A percentile compares a stretch with the other conserved stretches of the same genome.
phyloP scores from a whole-genome alignment of 306 rosid genomes.

The Lithocarpus polystachyus region DNA sequence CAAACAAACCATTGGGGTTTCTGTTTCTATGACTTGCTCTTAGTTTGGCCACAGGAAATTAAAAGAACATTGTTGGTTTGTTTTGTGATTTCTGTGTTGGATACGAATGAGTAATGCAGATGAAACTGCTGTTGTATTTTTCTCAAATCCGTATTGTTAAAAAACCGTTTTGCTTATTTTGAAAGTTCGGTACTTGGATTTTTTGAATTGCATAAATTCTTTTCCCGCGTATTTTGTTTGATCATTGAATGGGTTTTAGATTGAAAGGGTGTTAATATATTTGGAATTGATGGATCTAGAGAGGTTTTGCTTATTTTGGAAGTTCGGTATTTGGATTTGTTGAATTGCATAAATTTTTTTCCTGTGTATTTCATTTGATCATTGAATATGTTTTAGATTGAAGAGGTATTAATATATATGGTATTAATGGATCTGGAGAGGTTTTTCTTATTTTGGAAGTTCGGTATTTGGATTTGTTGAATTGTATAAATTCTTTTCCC shows the following conservation, averaged over 20 bases:
- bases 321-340: conserved; percentile 15
- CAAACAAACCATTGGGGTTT: neutral
- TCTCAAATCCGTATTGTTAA: neutral
- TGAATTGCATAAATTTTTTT: conserved; percentile 11
- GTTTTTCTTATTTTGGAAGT: conserved; percentile 24
- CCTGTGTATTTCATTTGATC: conserved; percentile 9
- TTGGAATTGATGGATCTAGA: conserved; percentile 22
- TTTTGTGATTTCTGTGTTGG: conserved; percentile 22
- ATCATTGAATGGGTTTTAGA: conserved; percentile 16
- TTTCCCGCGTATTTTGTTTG: conserved; percentile 5
- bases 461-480: conserved; percentile 17
- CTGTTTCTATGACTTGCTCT: neutral
- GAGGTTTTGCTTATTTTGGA: conserved; percentile 23
- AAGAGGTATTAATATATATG: neutral
- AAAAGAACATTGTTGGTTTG: neutral
- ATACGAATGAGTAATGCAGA: conserved; percentile 2
- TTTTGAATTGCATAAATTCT: conserved; percentile 13
- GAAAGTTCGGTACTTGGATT: conserved; percentile 15
- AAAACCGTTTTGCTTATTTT: conserved; percentile 18
- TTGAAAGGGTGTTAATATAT: neutral
- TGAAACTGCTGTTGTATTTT: neutral
- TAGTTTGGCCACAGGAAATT: neutral
- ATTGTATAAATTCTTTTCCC: neutral
- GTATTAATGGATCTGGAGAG: conserved; percentile 10
- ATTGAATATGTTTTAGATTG: conserved; percentile 6